Evolutionary conservation across 805 yeast genomes (phyloP).

Genomic region (Yarrowia sp.): DNA sequence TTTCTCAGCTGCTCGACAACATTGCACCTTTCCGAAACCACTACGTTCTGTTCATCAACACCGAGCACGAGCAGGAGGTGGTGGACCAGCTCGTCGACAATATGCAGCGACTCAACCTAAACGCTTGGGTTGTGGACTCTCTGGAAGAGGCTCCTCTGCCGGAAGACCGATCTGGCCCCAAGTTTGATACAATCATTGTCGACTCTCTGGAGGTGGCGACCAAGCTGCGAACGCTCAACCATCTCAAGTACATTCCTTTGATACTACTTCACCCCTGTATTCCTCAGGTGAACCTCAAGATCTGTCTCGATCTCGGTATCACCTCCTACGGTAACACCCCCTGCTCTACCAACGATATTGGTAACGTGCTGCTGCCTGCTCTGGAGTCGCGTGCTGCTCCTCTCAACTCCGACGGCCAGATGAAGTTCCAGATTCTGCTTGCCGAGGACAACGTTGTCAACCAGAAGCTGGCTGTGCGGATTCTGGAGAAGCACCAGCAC

Average conservation of each 20-base stretch:
- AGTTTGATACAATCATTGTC: constrained; percentile 77
- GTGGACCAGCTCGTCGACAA: constrained; percentile 51
- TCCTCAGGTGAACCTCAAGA: constrained; percentile 74
- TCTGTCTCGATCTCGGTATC: constrained; percentile 81
- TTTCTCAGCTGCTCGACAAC: constrained; percentile 63
- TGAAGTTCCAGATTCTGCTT: constrained; percentile 66
- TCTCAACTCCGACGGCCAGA: constrained; percentile 73
- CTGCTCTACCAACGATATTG: constrained; percentile 75
- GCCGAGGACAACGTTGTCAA: constrained; percentile 88
- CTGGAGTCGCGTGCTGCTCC: constrained; percentile 79
- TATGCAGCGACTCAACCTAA: constrained; percentile 55
- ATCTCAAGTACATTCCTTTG: constrained; percentile 80
- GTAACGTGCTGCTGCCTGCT: constrained; percentile 81
- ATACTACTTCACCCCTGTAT: constrained; percentile 73
- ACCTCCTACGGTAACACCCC: constrained; percentile 88
- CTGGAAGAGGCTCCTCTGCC: constrained; percentile 56
- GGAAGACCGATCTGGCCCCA: constrained; percentile 41
- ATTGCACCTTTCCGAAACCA: constrained; percentile 71
- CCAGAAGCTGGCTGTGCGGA: constrained; percentile 82
- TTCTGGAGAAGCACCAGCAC: constrained; percentile 83
- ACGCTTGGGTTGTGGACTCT: constrained; percentile 57
- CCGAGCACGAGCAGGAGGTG: constrained; percentile 55
- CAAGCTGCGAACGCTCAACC: constrained; percentile 63
- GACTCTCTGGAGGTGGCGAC: constrained; percentile 76
- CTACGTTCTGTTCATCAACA: constrained; percentile 66